A percentile compares a stretch with the other conserved stretches of the same genome.
Evolutionary conservation across 192 early-diverging fungal species (phyloP).

Genomic region (Mortierella claussenii): DNA sequence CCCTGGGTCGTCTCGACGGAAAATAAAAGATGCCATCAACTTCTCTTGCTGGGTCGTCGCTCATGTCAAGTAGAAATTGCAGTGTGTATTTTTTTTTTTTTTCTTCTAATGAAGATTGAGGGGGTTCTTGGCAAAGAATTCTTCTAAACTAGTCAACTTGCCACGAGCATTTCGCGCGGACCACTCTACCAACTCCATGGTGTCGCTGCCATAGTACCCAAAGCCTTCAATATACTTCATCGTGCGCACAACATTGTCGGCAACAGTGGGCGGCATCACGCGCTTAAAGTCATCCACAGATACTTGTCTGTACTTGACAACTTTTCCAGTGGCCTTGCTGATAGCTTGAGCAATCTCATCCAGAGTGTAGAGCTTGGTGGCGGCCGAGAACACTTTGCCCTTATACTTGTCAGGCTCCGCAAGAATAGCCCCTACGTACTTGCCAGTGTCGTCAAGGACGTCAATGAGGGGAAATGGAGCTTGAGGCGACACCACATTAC

Average conservation of each 20-base stretch:
- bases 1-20: too few relatives aligned
- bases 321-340: slow-evolving; percentile 14
- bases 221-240: too few relatives aligned
- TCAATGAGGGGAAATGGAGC: too few relatives aligned
- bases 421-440: too few relatives aligned
- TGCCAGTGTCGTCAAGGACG: too few relatives aligned
- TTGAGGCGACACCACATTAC: too few relatives aligned
- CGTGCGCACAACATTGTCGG: not conserved
- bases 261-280: slow-evolving; percentile 2
- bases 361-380: not conserved
- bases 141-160: slow-evolving; percentile 10
- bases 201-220: slow-evolving; percentile 17
- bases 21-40: too few relatives aligned
- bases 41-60: too few relatives aligned
- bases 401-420: slow-evolving; percentile 24
- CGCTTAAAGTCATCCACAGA: slow-evolving; percentile 6
- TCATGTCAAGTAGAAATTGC: too few relatives aligned
- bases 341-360: slow-evolving; percentile 11
- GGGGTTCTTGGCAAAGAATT: slow-evolving; percentile 21
- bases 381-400: slow-evolving; percentile 20
- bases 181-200: slow-evolving; percentile 7
- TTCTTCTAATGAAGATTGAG: slow-evolving; percentile 15
- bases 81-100: too few relatives aligned
- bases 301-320: slow-evolving; percentile 21
- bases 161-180: slow-evolving; percentile 5